Conservation (phyloP, 2,329 filamentous ascomycete genomes). For the Aaosphaeria pasadenensis region DNA sequence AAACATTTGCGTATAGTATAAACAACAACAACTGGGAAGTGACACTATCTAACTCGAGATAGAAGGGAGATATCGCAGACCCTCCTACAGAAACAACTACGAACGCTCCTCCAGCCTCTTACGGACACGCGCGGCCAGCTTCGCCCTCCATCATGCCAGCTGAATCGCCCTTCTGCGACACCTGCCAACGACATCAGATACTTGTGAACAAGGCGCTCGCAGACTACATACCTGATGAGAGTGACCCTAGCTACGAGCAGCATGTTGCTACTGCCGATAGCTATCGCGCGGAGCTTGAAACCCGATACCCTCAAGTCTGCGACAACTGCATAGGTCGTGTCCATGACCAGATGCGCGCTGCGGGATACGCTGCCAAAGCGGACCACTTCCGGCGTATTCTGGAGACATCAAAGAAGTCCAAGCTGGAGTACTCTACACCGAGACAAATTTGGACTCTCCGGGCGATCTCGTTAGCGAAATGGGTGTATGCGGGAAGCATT, state of each 20-base stretch:
- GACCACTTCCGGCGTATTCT: constrained; percentile 75
- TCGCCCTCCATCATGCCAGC: constrained; percentile 19
- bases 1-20: constrained; percentile 11
- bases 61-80: constrained; percentile 89
- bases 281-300: constrained; percentile 71
- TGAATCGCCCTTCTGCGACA: constrained; percentile 60
- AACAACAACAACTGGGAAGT: not conserved
- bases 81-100: constrained; percentile 60
- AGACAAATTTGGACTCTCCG: constrained; percentile 44
- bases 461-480: constrained; percentile 44
- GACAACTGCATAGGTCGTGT: constrained; percentile 74
- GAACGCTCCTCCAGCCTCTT: constrained; percentile 13
- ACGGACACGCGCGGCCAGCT: constrained; percentile 21
- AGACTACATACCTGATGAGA: constrained; percentile 68
- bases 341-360: constrained; percentile 63
- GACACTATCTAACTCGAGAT: constrained; percentile 1
- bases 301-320: constrained; percentile 87
- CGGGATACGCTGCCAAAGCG: constrained; percentile 79
- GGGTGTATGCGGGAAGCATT: constrained; percentile 39
- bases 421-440: constrained; percentile 21
- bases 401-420: constrained; percentile 50
- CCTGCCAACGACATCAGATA: constrained; percentile 85
- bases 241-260: constrained; percentile 65
- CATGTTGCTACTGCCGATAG: constrained; percentile 67
- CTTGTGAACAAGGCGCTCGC: constrained; percentile 73